phyloP scores from a whole-genome alignment of 495 filamentous ascomycete species.

The Xeromyces bisporus region DNA sequence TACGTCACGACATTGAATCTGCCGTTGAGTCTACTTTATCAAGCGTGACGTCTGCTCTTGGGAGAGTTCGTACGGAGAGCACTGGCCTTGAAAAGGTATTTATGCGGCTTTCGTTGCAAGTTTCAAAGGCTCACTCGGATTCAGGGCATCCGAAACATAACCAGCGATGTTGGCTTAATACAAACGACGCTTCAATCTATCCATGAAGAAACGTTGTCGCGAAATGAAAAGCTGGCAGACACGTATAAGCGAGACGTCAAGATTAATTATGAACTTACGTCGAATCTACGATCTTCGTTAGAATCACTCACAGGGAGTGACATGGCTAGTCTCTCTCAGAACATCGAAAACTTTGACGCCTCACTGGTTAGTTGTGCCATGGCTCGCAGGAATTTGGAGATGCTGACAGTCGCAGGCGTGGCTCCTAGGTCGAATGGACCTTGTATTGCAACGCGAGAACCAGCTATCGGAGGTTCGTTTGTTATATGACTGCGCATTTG shows the following conservation, averaged over 20 bases:
- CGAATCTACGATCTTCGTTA: constrained; percentile 11
- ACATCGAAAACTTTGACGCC: constrained; percentile 15
- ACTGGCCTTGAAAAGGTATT: constrained; percentile 19
- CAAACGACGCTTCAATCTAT: constrained; percentile 13
- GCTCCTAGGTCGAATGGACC: constrained; percentile 13
- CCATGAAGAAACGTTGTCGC: constrained; percentile 17
- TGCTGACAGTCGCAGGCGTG: constrained; percentile 14
- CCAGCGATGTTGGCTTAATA: constrained; percentile 14
- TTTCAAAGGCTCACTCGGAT: not conserved
- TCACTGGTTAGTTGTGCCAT: constrained; percentile 12
- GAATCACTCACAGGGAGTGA: constrained; percentile 14
- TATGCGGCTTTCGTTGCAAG: not conserved
- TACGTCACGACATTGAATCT: constrained; percentile 17
- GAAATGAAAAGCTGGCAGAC: constrained; percentile 10
- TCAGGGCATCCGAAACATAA: constrained; percentile 22
- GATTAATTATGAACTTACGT: constrained; percentile 17
- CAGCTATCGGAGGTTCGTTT: constrained; percentile 17
- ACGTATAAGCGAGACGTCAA: constrained; percentile 11
- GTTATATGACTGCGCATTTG: not conserved
- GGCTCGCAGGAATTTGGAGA: not conserved
- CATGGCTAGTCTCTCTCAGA: constrained; percentile 11
- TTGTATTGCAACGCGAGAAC: constrained; percentile 17
- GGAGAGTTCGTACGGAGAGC: constrained; percentile 10
- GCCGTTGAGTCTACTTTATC: constrained; percentile 8
- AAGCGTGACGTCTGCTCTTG: constrained; percentile 10